Base-by-base conservation (phyloP, 179 eudicot genomes). In the Pouteria campechiana region DNA sequence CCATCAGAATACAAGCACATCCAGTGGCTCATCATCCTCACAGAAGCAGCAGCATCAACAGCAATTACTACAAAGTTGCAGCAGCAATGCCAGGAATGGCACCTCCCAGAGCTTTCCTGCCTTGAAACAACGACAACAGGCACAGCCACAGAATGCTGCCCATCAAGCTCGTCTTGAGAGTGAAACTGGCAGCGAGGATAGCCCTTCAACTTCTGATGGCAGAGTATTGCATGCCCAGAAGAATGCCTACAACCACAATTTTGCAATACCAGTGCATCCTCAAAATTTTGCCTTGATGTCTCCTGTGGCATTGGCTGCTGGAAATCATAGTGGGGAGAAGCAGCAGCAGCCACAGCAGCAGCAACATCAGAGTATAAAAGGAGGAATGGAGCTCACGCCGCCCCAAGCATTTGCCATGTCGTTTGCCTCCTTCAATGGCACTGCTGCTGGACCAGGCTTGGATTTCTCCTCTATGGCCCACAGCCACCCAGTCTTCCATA, bases 1-100 rank as follows among this genome's bases (percentile, higher is more conserved):
- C 38, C 76, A 72, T 35, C 97, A 65, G 27, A 77, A 68, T 52
- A 43, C 78, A 8, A 67, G 69, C 41, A 42, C 64, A 6, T 72
- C 86, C 37, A 68, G 74, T 42, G 72, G 75, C 2, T 65, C 93
- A 14, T 79, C 90, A 0, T 75, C 97, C 2, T 78, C 98, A 25
- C 95, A 74, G 62, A 90, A 87, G 60, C 98, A 86, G 53, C 88
- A 76, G 44, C 77, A 67, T 15, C 70, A n/a, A n/a, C n/a, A n/a
- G n/a, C 64, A 65, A 25, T n/a, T n/a, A n/a, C n/a, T n/a, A n/a
- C 72, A 64, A 54, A 68, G 76, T 44, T 70, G 71, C 19, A 80
- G 63, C 25, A 69, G 78, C 32, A 64, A 25, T 38, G 52, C 44
- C 25, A 48, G 54, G 8, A 61, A 50, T 55, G 61, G 58, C 24